Conservation (phyloP, 2,329 filamentous ascomycete genomes). For the Rutstroemia sp. region DNA sequence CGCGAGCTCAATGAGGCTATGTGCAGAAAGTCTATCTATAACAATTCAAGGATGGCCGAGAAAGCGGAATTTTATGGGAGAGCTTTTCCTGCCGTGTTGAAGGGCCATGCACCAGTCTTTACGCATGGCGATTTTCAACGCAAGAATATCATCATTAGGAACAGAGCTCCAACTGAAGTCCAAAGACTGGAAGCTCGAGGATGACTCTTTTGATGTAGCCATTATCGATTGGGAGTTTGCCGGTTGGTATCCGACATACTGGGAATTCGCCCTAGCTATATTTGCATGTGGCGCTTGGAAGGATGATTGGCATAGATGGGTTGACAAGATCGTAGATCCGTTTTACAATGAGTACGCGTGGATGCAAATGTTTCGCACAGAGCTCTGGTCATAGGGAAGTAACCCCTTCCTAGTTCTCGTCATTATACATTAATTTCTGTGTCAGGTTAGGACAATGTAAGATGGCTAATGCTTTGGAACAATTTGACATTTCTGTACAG, state of each 20-base stretch:
- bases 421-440: not conserved
- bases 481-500: too few relatives aligned
- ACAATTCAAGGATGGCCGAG: constrained; percentile 11
- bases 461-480: too few relatives aligned
- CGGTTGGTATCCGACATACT: constrained; percentile 34
- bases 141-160: constrained; percentile 29
- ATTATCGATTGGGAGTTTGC: constrained; percentile 32
- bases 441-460: too few relatives aligned
- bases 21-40: constrained; percentile 22
- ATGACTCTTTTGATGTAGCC: not conserved
- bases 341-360: constrained; percentile 29
- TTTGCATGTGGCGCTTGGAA: constrained; percentile 29
- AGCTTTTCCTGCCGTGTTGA: constrained; percentile 21
- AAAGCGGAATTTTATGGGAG: constrained; percentile 26
- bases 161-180: constrained; percentile 12
- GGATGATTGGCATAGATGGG: constrained; percentile 31
- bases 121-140: constrained; percentile 31
- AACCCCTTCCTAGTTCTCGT: not conserved
- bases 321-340: constrained; percentile 27
- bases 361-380: constrained; percentile 23
- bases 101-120: constrained; percentile 25
- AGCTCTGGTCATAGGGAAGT: constrained; percentile 20
- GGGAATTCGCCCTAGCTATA: constrained; percentile 32
- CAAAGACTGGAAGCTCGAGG: not conserved
- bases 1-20: constrained; percentile 25